Evolutionary conservation across 305 asterid species (phyloP).

Genomic region (Solanum hybrid): DNA sequence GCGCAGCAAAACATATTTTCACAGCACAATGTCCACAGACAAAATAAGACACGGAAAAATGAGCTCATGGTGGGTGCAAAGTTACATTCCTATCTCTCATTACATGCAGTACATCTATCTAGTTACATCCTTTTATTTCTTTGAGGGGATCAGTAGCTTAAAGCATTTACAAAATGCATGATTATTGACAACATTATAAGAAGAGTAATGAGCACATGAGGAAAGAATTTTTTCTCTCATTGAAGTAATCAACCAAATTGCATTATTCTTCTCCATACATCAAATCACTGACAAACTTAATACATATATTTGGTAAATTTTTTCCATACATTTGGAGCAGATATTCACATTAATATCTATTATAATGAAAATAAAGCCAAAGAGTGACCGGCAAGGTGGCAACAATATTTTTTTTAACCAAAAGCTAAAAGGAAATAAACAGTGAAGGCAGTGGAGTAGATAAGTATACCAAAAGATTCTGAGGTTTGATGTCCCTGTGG

Average conservation of each 20-base stretch:
- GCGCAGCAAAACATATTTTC: background rate
- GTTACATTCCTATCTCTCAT: background rate
- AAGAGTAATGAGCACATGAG: background rate
- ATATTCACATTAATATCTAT: background rate
- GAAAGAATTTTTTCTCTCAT: background rate
- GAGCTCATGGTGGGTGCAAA: background rate
- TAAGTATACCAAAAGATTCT: slow-evolving; percentile 34
- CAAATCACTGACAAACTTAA: background rate
- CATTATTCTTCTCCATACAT: background rate
- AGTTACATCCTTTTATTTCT: background rate
- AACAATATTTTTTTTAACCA: background rate
- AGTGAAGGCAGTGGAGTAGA: background rate
- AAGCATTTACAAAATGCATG: background rate
- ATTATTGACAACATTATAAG: background rate
- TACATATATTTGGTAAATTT: background rate
- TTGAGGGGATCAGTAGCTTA: background rate
- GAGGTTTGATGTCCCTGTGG: slow-evolving; percentile 98
- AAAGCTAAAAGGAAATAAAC: background rate
- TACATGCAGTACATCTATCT: background rate
- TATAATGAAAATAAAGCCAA: background rate
- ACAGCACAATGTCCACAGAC: background rate
- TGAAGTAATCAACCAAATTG: background rate
- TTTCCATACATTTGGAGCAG: background rate
- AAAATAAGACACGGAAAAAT: background rate
- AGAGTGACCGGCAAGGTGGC: background rate